Evolutionary conservation across 2,329 filamentous ascomycete genomes (phyloP), one percentile per base, ranked within the genome.

Genomic region (Pyrenophora graminea): DNA sequence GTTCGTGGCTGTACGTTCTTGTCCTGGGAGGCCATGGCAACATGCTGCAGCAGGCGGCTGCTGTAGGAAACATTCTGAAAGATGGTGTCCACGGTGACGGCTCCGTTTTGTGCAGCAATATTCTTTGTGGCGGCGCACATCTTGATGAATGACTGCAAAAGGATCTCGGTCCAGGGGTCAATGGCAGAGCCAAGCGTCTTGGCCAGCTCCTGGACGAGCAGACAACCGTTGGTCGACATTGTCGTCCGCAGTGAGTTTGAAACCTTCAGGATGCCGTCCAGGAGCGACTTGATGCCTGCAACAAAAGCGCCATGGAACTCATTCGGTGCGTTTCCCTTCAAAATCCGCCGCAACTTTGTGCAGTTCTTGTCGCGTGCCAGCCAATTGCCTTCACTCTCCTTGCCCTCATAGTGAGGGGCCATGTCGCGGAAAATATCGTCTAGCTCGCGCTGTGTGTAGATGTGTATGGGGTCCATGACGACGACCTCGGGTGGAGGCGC

Each of bases 301-400:
- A 95, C 69, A 65, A 91, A 96, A 2, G 82, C 78, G 25, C 86
- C 84, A 34, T 85, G 81, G 64, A 88, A 96, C 56, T 96, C 90
- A 21, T 82, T 81, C 0, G 89, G 84, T 4, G 87, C 89, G 70
- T 97, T 97, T 48, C 93, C 93, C 54, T 88, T 89, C 43, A 90
- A 84, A 21, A 97, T 81, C 57, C 85, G 84, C 45, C 93, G 85
- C 41, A 97, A 75, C 59, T 89, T 92, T 6, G 82, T 82, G 32
- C 91, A 82, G 67, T 84, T 87, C 76, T 93, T 89, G 72, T 97
- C 93, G 70, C 93, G 83, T 61, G 88, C 86, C 63, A 90, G 72
- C 93, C 93, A 97, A 68, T 97, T 97, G 53, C 89, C 85, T 69
- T 97, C 93, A 0, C 88, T 85, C 76, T 97, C 93, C 69, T 82